Conservation (phyloP, 768 basidiomycete genomes). For the Infundibulicybe gibba region DNA sequence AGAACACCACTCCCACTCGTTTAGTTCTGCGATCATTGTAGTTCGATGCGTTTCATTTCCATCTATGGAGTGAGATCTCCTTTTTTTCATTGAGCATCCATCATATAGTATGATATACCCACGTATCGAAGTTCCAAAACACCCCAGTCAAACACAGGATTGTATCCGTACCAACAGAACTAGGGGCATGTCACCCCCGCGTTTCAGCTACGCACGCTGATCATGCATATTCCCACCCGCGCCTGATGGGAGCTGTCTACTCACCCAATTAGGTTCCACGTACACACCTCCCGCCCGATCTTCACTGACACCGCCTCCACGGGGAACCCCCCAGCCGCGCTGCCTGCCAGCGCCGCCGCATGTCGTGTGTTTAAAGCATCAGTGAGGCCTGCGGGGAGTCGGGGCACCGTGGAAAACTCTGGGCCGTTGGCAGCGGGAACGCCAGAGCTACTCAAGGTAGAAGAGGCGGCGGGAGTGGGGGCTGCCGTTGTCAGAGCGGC, state of each 20-base stretch:
- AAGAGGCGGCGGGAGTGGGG: too few relatives aligned
- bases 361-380: constrained; percentile 46
- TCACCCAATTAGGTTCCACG: constrained; percentile 37
- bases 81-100: too few relatives aligned
- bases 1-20: too few relatives aligned
- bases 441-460: too few relatives aligned
- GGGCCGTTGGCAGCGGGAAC: constrained; percentile 6
- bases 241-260: constrained; percentile 5
- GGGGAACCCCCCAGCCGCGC: constrained; percentile 45
- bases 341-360: constrained; percentile 35
- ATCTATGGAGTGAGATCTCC: too few relatives aligned
- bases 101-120: too few relatives aligned
- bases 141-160: not conserved
- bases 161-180: too few relatives aligned
- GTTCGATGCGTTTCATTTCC: too few relatives aligned
- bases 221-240: not conserved
- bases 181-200: too few relatives aligned
- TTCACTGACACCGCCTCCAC: constrained; percentile 55
- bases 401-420: constrained; percentile 44
- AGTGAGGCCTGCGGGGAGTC: constrained; percentile 47
- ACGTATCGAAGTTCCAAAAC: too few relatives aligned
- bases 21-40: too few relatives aligned
- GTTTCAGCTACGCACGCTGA: not conserved
- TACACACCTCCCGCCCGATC: constrained; percentile 64
- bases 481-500: not conserved